Conservation (phyloP, 768 basidiomycete genomes). For the Suillus plorans region DNA sequence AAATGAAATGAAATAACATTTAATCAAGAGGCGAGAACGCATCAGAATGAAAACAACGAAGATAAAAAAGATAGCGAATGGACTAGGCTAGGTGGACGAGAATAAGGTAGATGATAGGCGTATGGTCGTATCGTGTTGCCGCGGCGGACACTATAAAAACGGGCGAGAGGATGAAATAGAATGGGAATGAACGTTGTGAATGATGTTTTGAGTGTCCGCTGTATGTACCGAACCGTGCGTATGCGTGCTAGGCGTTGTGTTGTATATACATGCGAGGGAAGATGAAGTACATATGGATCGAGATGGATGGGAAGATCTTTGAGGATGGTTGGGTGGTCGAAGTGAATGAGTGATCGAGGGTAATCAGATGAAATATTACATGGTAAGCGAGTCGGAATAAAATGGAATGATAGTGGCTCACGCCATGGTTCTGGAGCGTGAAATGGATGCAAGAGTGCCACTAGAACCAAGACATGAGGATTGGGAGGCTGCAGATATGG, state of each 20-base stretch:
- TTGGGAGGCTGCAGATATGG: neutral
- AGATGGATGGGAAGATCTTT: conserved; percentile 6
- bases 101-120: neutral
- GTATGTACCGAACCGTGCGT: conserved; percentile 5
- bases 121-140: neutral
- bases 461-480: conserved; percentile 6
- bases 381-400: neutral
- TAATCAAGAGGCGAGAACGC: neutral
- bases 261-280: conserved; percentile 8
- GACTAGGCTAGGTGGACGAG: neutral
- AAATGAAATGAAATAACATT: neutral
- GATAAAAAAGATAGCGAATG: conserved; percentile 1
- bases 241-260: conserved; percentile 2
- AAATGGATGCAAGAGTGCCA: conserved; percentile 1
- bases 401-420: conserved; percentile 4
- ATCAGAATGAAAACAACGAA: neutral
- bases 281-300: conserved; percentile 1
- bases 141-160: neutral
- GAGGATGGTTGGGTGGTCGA: neutral
- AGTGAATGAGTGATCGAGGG: neutral
- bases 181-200: neutral
- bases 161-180: neutral
- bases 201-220: conserved; percentile 2
- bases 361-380: neutral
- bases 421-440: neutral